A percentile compares a stretch with the other conserved stretches of the same genome.
Conservation (phyloP, 2,329 filamentous ascomycete species). For the Paracorniculantispora psalliotae region DNA sequence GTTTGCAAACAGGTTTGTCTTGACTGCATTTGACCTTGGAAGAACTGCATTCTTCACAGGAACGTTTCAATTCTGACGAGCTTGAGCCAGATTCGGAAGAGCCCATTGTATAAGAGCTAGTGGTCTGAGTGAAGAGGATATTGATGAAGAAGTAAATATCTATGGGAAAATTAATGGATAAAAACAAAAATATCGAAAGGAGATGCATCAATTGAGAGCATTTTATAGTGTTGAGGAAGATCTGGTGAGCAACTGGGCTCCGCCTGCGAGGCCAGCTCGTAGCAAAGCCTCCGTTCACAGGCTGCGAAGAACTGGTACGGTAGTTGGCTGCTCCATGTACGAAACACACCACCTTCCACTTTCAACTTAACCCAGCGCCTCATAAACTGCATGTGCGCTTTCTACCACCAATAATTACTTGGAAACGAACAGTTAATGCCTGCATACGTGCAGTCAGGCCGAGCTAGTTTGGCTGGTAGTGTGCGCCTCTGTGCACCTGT, state of each 20-base stretch:
- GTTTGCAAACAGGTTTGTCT: background rate
- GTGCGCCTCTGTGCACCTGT: background rate
- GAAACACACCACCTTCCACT: background rate
- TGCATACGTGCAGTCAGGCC: background rate
- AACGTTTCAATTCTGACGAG: background rate
- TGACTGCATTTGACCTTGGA: slow-evolving; percentile 6
- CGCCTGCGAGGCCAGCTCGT: background rate
- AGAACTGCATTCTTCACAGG: background rate
- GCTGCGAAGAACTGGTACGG: background rate
- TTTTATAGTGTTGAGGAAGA: background rate
- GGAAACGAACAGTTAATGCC: background rate
- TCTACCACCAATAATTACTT: background rate
- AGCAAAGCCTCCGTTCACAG: background rate
- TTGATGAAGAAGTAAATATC: too few species aligned
- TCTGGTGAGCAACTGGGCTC: background rate
- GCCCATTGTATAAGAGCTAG: background rate
- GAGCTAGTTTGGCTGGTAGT: background rate
- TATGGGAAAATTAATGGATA: too few species aligned
- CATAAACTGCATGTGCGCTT: background rate
- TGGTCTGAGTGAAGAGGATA: background rate
- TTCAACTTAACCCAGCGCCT: background rate
- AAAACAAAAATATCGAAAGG: too few species aligned
- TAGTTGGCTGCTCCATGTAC: background rate
- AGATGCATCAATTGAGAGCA: too few species aligned
- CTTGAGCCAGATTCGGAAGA: too few species aligned